A percentile compares a stretch with the other conserved stretches of the same genome.
phyloP scores from a whole-genome alignment of 2,329 filamentous ascomycete species.

The Beauveria caledonica region DNA sequence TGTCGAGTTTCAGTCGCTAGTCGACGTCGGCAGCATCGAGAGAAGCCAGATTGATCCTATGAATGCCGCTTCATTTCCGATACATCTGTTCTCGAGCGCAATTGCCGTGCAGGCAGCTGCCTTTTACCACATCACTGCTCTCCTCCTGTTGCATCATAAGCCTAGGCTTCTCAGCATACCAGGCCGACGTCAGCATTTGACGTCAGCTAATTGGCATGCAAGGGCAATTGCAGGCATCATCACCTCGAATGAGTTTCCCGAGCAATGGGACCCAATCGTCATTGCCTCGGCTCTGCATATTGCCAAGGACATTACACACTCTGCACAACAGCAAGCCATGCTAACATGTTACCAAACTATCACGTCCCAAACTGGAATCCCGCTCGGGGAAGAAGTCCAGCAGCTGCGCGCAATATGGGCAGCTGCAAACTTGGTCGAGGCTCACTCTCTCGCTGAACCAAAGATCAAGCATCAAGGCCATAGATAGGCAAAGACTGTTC shows the following conservation, averaged over 20 bases:
- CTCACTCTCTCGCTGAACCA: background rate
- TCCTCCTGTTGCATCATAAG: constrained; percentile 17
- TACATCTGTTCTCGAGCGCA: constrained; percentile 16
- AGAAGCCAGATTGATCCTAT: constrained; percentile 14
- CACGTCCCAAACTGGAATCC: constrained; percentile 14
- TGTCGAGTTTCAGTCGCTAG: constrained; percentile 13
- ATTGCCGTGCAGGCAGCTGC: constrained; percentile 16
- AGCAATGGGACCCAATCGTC: constrained; percentile 26
- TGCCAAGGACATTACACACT: constrained; percentile 20
- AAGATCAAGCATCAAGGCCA: too few species aligned
- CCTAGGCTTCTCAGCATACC: constrained; percentile 16
- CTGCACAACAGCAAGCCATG: constrained; percentile 19
- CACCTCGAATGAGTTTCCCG: constrained; percentile 21
- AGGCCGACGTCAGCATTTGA: constrained; percentile 2
- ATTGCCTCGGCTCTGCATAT: constrained; percentile 20
- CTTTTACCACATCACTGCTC: constrained; percentile 16
- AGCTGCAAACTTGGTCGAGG: background rate
- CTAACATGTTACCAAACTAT: constrained; percentile 15
- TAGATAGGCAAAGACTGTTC: too few species aligned
- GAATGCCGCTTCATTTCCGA: constrained; percentile 16
- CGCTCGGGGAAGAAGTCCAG: constrained; percentile 12
- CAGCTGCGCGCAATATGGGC: constrained; percentile 9
- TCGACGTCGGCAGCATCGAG: constrained; percentile 17
- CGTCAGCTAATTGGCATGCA: constrained; percentile 21
- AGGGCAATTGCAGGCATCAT: constrained; percentile 23